Evolutionary conservation across 129 eudicot genomes (phyloP).

Genomic region (Solidago caesia): DNA sequence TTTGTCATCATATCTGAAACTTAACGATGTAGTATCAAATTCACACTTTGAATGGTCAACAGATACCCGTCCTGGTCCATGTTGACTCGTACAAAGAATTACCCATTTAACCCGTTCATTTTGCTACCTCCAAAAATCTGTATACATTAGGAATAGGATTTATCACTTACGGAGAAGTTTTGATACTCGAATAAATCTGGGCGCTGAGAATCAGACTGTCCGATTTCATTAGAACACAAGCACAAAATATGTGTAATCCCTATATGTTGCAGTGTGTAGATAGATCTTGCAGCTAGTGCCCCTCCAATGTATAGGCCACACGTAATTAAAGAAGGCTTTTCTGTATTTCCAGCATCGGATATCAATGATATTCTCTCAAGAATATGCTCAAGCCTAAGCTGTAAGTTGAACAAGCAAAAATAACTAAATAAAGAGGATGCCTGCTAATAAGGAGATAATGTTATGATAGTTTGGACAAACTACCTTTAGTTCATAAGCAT

Average conservation of each 20-base stretch:
- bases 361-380: conserved; percentile 88
- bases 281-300: conserved; percentile 95
- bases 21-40: neutral
- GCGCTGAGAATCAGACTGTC: conserved; percentile 89
- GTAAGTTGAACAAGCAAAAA: conserved; percentile 29
- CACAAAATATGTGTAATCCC: conserved; percentile 94
- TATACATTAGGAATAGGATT: conserved; percentile 9
- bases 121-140: neutral
- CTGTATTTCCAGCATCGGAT: conserved; percentile 96
- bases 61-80: neutral
- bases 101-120: neutral
- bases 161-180: conserved; percentile 70
- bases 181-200: conserved; percentile 74
- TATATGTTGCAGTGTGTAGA: conserved; percentile 80
- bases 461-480: neutral
- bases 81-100: neutral
- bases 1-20: neutral
- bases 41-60: neutral
- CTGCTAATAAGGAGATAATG: neutral
- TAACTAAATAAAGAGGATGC: conserved; percentile 9
- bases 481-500: conserved; percentile 95
- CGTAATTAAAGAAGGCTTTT: conserved; percentile 69
- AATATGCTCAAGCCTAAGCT: conserved; percentile 98
- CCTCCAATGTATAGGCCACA: conserved; percentile 78
- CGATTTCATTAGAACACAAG: conserved; percentile 92